These are phyloP conservation scores for Vigna nakashimae DNA, from an alignment of 306 rosid genomes.

Conservation along the genomic window DNA sequence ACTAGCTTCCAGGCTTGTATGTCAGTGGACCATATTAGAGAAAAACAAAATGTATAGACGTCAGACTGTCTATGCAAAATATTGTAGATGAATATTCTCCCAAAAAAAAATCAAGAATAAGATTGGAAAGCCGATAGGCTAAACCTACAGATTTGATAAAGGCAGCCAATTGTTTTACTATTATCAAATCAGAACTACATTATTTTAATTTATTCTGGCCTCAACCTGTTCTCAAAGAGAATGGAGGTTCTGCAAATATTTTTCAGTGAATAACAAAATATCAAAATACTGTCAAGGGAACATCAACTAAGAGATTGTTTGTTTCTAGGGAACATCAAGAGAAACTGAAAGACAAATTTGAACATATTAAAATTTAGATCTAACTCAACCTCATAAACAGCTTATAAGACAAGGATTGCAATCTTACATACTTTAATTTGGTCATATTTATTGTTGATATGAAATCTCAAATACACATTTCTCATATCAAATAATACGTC, in stretches of 20 bases:
- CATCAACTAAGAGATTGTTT: constrained; percentile 16
- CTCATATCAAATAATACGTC: no score
- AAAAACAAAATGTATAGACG: background rate
- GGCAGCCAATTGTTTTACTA: constrained; percentile 9
- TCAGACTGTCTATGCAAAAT: background rate
- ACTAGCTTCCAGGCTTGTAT: background rate
- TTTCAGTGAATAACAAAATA: constrained; percentile 8
- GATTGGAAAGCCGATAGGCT: constrained; percentile 3
- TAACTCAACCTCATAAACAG: background rate
- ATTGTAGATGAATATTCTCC: background rate
- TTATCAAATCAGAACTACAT: constrained; percentile 20
- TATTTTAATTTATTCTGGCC: constrained; percentile 1
- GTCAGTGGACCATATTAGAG: constrained; percentile 4
- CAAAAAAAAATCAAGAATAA: background rate
- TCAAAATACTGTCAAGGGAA: constrained; percentile 15
- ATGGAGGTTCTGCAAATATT: constrained; percentile 7
- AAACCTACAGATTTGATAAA: constrained; percentile 21
- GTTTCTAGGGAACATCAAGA: constrained; percentile 25
- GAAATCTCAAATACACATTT: no score
- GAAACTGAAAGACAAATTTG: constrained; percentile 19
- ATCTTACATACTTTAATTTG: no score
- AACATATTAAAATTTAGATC: background rate
- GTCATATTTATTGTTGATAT: no score
- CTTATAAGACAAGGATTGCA: no score
- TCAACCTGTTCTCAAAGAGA: constrained; percentile 19